phyloP scores from a whole-genome alignment of 257 asterid genomes.

The Cordia subcordata region DNA sequence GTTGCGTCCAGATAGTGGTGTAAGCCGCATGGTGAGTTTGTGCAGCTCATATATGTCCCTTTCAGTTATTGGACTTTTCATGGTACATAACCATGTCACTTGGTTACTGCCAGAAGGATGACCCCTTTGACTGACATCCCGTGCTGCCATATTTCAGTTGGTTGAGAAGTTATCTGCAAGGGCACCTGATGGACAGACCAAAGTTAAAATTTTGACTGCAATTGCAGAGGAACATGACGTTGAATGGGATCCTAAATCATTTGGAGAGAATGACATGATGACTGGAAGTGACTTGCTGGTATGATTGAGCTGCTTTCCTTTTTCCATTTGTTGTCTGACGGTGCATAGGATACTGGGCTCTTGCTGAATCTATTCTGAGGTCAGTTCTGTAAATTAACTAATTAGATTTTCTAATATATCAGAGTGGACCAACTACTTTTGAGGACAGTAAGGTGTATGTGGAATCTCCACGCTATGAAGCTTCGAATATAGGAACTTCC shows the following conservation, averaged over 20 bases:
- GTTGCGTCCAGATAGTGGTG: conserved; percentile 92
- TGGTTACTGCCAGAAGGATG: background rate
- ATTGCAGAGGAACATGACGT: conserved; percentile 82
- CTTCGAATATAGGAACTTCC: conserved; percentile 26
- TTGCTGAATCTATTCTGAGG: conserved; percentile 1
- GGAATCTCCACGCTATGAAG: conserved; percentile 33
- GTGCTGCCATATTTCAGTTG: conserved; percentile 42
- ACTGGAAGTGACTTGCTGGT: conserved; percentile 60
- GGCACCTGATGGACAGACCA: conserved; percentile 80
- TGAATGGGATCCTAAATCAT: conserved; percentile 68
- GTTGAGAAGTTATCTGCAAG: conserved; percentile 83
- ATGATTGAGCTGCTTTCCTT: conserved; percentile 22
- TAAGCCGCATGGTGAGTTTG: conserved; percentile 74
- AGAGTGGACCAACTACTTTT: conserved; percentile 58
- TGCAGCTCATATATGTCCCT: conserved; percentile 7
- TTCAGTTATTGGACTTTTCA: background rate
- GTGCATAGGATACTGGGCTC: conserved; percentile 8
- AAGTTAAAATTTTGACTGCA: conserved; percentile 50
- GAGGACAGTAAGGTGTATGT: conserved; percentile 34
- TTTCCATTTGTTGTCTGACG: conserved; percentile 6
- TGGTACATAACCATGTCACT: background rate
- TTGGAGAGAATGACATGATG: conserved; percentile 39
- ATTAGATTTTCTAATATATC: conserved; percentile 20
- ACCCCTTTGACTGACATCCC: background rate
- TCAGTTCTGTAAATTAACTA: background rate